A percentile compares a stretch with the other conserved stretches of the same genome.
Conservation (phyloP, 2,329 filamentous ascomycete species). For the Aspergillus flavus region DNA sequence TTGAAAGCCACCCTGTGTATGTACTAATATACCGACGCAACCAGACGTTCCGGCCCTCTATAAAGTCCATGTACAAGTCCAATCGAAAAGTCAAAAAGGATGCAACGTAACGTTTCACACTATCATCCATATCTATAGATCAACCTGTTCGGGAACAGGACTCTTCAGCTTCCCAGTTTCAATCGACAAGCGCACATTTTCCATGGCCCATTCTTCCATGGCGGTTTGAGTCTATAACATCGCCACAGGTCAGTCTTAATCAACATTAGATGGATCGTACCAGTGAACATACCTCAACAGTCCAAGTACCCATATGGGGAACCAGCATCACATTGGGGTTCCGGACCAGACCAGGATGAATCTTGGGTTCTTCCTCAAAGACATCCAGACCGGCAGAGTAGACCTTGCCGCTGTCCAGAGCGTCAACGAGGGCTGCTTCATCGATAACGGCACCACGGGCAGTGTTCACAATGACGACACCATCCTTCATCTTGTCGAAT, state of each 20-base stretch:
- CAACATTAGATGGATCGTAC: neutral
- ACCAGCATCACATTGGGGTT: constrained; percentile 75
- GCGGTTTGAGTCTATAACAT: constrained; percentile 51
- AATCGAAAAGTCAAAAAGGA: constrained; percentile 2
- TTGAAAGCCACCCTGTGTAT: neutral
- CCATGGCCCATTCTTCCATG: constrained; percentile 76
- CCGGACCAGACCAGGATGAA: constrained; percentile 71
- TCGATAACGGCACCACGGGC: constrained; percentile 82
- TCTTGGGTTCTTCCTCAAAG: constrained; percentile 76
- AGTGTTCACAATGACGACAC: constrained; percentile 78
- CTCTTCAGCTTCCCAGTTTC: constrained; percentile 65
- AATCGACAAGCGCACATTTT: constrained; percentile 67
- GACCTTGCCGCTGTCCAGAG: constrained; percentile 70
- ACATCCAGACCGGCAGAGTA: constrained; percentile 76
- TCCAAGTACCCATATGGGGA: constrained; percentile 87
- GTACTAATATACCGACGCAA: neutral
- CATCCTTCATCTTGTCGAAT: constrained; percentile 76
- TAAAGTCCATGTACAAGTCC: constrained; percentile 9
- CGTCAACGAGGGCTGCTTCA: constrained; percentile 75
- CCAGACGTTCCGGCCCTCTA: constrained; percentile 4
- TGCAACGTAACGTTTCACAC: neutral
- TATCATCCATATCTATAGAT: constrained; percentile 33
- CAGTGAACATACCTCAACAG: constrained; percentile 56
- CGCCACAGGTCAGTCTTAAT: neutral
- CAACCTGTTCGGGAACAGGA: constrained; percentile 71